Evolutionary conservation across 2,329 filamentous ascomycete genomes (phyloP).

Genomic region (Fusarium falciforme): DNA sequence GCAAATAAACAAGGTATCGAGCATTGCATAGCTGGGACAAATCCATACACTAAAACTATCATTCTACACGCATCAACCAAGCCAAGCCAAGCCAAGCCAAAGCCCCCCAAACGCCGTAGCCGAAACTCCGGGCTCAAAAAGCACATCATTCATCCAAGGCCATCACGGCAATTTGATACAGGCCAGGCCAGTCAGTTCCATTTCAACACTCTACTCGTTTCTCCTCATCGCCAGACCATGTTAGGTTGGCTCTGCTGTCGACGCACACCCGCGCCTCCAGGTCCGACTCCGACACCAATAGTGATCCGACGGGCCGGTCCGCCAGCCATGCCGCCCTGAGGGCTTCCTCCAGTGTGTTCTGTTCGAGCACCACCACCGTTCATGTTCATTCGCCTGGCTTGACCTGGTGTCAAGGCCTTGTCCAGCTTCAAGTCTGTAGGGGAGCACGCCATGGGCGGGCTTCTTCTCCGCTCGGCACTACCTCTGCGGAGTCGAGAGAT

Average conservation of each 20-base stretch:
- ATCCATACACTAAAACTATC: conserved; percentile 32
- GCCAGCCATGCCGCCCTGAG: conserved; percentile 35
- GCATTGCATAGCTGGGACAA: neutral
- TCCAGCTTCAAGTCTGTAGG: conserved; percentile 55
- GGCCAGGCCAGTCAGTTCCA: neutral
- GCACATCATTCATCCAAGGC: conserved; percentile 39
- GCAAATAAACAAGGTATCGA: neutral
- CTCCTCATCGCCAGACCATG: conserved; percentile 46
- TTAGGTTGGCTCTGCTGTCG: conserved; percentile 47
- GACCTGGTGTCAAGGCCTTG: conserved; percentile 62
- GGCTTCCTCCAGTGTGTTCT: conserved; percentile 43
- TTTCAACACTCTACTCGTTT: neutral
- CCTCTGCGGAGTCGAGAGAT: conserved; percentile 65
- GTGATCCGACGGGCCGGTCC: conserved; percentile 51
- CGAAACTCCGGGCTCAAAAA: conserved; percentile 42
- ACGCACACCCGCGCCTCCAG: conserved; percentile 40
- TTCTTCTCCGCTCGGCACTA: conserved; percentile 62
- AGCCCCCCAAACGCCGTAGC: conserved; percentile 30
- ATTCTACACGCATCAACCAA: conserved; percentile 30
- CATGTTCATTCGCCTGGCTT: conserved; percentile 69
- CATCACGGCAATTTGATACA: conserved; percentile 30
- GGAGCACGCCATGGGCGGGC: conserved; percentile 65
- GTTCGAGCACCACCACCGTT: conserved; percentile 55
- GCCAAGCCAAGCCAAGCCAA: conserved; percentile 11
- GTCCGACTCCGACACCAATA: conserved; percentile 48